Conservation (phyloP, 2,329 filamentous ascomycete species). For the Aspergillus tamarii region DNA sequence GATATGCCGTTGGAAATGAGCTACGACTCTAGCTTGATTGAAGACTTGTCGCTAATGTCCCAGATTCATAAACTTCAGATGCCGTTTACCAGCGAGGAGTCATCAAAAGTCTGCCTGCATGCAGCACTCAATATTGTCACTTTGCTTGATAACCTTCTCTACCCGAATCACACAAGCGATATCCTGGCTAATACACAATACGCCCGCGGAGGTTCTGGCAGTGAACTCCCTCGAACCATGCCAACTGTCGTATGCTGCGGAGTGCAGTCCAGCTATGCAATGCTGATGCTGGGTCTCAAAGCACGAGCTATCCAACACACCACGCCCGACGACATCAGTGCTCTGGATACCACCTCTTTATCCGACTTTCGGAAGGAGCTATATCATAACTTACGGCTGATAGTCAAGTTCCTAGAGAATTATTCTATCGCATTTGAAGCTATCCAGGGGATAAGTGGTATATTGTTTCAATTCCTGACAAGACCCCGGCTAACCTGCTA, state of each 20-base stretch:
- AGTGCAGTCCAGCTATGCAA: constrained; percentile 30
- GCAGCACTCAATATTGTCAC: constrained; percentile 32
- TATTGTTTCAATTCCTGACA: not conserved
- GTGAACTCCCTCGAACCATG: constrained; percentile 29
- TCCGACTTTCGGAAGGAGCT: constrained; percentile 24
- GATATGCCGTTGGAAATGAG: not conserved
- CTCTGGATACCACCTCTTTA: constrained; percentile 4
- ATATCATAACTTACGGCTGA: constrained; percentile 22
- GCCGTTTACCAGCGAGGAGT: constrained; percentile 29
- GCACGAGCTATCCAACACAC: constrained; percentile 12
- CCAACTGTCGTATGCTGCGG: constrained; percentile 31
- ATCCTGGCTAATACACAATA: constrained; percentile 2
- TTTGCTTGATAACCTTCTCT: constrained; percentile 29
- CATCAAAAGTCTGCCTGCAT: constrained; percentile 31
- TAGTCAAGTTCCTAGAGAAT: constrained; percentile 23
- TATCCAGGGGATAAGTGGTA: constrained; percentile 26
- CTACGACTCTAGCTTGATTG: not conserved
- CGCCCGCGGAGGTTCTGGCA: constrained; percentile 8
- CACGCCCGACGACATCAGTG: not conserved
- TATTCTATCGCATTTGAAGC: constrained; percentile 29
- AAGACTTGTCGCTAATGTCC: not conserved
- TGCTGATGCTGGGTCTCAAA: constrained; percentile 33
- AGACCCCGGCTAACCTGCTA: not conserved
- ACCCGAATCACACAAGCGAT: constrained; percentile 22
- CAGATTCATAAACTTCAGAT: constrained; percentile 11